Evolutionary conservation across 1,139 yeast species (phyloP).

Genomic region (Taphrina communis): DNA sequence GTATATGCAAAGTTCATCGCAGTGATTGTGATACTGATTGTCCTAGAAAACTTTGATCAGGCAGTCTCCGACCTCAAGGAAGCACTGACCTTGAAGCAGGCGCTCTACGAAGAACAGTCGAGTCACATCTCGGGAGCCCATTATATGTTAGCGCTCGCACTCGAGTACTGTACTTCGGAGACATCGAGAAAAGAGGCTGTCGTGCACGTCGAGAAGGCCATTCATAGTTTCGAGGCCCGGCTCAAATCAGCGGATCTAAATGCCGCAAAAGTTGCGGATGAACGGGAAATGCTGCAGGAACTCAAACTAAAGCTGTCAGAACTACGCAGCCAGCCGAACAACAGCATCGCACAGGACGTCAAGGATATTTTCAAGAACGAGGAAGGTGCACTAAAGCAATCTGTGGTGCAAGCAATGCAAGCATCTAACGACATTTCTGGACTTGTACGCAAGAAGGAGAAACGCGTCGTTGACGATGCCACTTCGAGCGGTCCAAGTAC

Average conservation of each 20-base stretch:
- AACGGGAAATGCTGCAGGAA: conserved; percentile 46
- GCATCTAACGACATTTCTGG: conserved; percentile 46
- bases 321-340: conserved; percentile 30
- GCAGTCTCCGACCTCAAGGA: conserved; percentile 70
- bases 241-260: conserved; percentile 58
- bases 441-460: conserved; percentile 44
- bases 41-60: conserved; percentile 68
- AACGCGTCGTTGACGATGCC: neutral
- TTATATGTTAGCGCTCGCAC: conserved; percentile 79
- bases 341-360: conserved; percentile 42
- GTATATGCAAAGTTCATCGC: neutral
- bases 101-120: conserved; percentile 58
- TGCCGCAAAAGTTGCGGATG: conserved; percentile 61
- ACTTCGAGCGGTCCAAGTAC: neutral
- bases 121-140: conserved; percentile 78
- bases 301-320: conserved; percentile 41
- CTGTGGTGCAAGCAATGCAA: conserved; percentile 52
- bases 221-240: conserved; percentile 63
- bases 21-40: neutral
- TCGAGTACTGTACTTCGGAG: conserved; percentile 69
- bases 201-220: conserved; percentile 64
- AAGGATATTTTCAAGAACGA: conserved; percentile 47
- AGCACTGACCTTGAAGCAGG: conserved; percentile 62
- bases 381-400: conserved; percentile 49
- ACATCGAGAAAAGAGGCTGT: conserved; percentile 61